Evolutionary conservation across 1,284 basidiomycete species (phyloP), one percentile per base, ranked within the genome.

Genomic region (Tilletia setariae): DNA sequence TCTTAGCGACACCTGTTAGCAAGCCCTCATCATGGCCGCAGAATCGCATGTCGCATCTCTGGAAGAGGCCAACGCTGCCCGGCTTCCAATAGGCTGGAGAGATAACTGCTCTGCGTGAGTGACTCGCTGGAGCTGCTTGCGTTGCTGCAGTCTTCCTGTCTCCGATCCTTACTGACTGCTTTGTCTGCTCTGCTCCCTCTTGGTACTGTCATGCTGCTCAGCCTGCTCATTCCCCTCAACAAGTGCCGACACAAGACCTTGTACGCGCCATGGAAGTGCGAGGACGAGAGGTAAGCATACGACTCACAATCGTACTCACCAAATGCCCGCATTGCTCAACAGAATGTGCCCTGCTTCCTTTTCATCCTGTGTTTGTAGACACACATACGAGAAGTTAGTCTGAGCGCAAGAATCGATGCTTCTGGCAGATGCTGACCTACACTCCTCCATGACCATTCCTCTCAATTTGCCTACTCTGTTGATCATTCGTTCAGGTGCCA

Each of bases 41-140:
- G 40, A 56, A 28, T 68, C 74, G 68, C 77, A 81, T 64, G 90
- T 90, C 66, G 93, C 93, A 64, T 92, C 92, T 43, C 90, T 93
- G 81, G 86, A 88, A 71, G 91, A 94, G 83, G 87, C 92, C 82
- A 91, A 91, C 83, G 86, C 87, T 7, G 86, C 90, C 70, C 86
- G 86, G 71, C 86, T 94, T 28, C 93, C 93, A 8, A 75, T 95
- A 9, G 90, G 87, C 13, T 96, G 91, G 89, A 86, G 93, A 79
- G 93, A 96, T 84, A 88, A 90, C 75, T 96, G 93, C 84, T 94
- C 93, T 76, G 88, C 92, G 93, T 95, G 83, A 80, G 90, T 88
- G 71, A 21, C 8, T 13, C 28, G 23, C 21, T 13, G 32, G 35
- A 4, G 4, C 51, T 28, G 21, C 51, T 25, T 53, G n/a, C n/a